phyloP scores from a whole-genome alignment of 441 rosid genomes.

The Pelargonium fulgidum region DNA sequence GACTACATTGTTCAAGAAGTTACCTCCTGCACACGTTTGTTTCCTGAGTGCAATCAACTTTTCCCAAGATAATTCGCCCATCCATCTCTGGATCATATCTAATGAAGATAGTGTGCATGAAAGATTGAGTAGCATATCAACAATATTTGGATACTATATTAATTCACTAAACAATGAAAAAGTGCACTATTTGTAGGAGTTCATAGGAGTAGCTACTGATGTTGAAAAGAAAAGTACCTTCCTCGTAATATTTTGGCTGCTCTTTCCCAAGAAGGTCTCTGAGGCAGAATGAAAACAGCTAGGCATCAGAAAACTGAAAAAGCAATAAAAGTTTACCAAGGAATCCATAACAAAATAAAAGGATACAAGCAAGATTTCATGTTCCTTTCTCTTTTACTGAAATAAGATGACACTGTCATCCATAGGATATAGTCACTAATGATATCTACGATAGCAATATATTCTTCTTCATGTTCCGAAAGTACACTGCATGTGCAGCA shows the following conservation, averaged over 20 bases:
- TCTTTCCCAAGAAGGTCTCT: conserved; percentile 98
- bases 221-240: conserved; percentile 39
- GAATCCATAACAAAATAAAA: background rate
- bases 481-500: conserved; percentile 1
- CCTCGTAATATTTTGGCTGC: conserved; percentile 70
- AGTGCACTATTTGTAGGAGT: background rate
- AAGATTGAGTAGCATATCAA: conserved; percentile 7
- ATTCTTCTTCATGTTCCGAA: background rate
- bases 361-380: background rate
- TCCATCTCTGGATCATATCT: conserved; percentile 92
- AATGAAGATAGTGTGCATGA: conserved; percentile 19
- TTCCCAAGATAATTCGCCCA: conserved; percentile 87
- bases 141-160: background rate
- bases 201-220: background rate
- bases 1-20: background rate
- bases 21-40: conserved; percentile 77
- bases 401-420: background rate
- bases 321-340: conserved; percentile 3
- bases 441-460: background rate
- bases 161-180: background rate
- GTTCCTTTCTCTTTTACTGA: too few relatives aligned
- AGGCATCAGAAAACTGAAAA: conserved; percentile 19
- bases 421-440: background rate
- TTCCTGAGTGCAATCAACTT: conserved; percentile 83
- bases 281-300: conserved; percentile 26